Evolutionary conservation across 2,329 filamentous ascomycete genomes (phyloP).

Genomic region (Colletotrichum simmondsii): DNA sequence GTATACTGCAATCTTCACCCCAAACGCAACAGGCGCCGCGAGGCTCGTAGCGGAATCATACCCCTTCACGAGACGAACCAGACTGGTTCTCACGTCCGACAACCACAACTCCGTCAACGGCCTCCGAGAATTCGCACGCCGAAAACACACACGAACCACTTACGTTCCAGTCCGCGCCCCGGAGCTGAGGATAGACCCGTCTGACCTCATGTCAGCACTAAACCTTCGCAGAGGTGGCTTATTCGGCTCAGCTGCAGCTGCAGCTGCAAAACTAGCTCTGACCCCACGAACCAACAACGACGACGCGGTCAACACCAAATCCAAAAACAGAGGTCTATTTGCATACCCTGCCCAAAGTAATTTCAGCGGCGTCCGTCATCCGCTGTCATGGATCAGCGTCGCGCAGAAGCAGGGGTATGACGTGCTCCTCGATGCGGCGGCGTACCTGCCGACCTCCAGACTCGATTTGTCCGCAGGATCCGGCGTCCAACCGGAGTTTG

Average conservation of each 20-base stretch:
- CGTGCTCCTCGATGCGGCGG: constrained; percentile 53
- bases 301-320: too few species aligned
- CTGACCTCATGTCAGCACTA: constrained; percentile 40
- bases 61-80: constrained; percentile 40
- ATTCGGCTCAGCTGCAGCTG: background rate
- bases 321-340: constrained; percentile 46
- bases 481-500: constrained; percentile 49
- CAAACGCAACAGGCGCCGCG: constrained; percentile 52
- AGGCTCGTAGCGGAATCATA: constrained; percentile 53
- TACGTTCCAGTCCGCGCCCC: constrained; percentile 44
- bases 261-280: background rate
- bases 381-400: constrained; percentile 47
- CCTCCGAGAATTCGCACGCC: constrained; percentile 48
- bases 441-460: constrained; percentile 48
- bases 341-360: constrained; percentile 59
- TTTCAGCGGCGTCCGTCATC: constrained; percentile 55
- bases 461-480: constrained; percentile 44
- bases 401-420: constrained; percentile 51
- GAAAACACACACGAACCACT: constrained; percentile 37
- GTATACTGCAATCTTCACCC: constrained; percentile 52
- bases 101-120: constrained; percentile 57
- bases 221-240: constrained; percentile 12
- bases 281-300: background rate
- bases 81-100: constrained; percentile 50
- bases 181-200: constrained; percentile 43